Conservation (phyloP, 805 yeast species). For the Candida berthetii region DNA sequence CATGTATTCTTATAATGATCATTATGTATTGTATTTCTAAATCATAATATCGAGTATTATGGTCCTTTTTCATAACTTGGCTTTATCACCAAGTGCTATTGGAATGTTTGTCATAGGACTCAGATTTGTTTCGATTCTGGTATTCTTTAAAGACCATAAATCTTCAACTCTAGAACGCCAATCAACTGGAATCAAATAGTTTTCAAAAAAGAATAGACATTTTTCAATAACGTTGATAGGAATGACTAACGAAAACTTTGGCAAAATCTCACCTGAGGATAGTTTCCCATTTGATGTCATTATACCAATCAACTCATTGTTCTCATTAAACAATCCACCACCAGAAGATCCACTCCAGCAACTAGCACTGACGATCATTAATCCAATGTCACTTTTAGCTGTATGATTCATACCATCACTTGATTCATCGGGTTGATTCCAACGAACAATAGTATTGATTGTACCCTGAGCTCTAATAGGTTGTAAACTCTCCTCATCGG, state of each 20-base stretch:
- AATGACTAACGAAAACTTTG: constrained; percentile 20
- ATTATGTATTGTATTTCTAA: too few relatives aligned
- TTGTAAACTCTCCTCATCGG: constrained; percentile 2
- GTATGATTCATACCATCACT: neutral
- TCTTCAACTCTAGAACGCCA: constrained; percentile 6
- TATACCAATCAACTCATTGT: constrained; percentile 18
- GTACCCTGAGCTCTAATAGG: constrained; percentile 17
- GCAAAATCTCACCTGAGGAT: constrained; percentile 19
- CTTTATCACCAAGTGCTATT: neutral
- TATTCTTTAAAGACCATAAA: constrained; percentile 18
- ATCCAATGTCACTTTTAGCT: constrained; percentile 3
- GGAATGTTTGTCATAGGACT: neutral
- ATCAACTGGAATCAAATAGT: constrained; percentile 6
- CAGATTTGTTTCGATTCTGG: constrained; percentile 8
- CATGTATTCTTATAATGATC: too few relatives aligned
- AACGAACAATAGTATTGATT: constrained; percentile 11
- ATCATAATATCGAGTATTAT: too few relatives aligned
- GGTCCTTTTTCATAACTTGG: neutral
- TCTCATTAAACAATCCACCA: constrained; percentile 19
- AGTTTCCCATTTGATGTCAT: constrained; percentile 24
- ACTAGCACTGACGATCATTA: constrained; percentile 19
- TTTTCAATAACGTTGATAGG: constrained; percentile 18
- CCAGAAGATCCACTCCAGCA: constrained; percentile 26
- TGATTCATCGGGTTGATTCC: neutral
- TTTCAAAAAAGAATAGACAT: constrained; percentile 11